Conservation (phyloP, 805 yeast genomes). For the Yarrowia phangngaensis region DNA sequence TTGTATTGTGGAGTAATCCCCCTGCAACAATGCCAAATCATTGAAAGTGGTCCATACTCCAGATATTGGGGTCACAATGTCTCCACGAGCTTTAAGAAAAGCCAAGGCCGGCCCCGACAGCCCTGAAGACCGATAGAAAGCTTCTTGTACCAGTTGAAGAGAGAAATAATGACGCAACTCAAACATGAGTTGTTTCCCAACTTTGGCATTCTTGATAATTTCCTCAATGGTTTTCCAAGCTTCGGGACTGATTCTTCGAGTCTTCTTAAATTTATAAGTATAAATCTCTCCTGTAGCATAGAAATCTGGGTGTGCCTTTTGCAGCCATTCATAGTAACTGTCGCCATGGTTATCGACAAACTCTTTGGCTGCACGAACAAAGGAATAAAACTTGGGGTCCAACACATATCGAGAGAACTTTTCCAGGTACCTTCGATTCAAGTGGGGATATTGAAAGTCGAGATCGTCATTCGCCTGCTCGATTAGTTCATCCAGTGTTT, state of each 20-base stretch:
- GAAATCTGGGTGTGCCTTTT: background rate
- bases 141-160: conserved; percentile 1
- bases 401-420: background rate
- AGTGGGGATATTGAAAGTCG: background rate
- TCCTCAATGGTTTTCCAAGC: background rate
- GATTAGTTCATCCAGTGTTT: background rate
- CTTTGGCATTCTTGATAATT: background rate
- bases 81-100: conserved; percentile 8
- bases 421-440: conserved; percentile 5
- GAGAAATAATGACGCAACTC: background rate
- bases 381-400: background rate
- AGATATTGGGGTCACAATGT: background rate
- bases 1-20: too few relatives aligned
- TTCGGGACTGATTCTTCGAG: background rate
- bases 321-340: background rate
- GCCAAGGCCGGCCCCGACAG: background rate
- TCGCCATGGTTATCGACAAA: background rate
- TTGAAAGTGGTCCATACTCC: conserved; percentile 18
- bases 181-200: background rate
- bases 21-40: too few relatives aligned
- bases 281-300: background rate
- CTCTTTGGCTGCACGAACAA: background rate
- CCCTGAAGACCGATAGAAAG: conserved; percentile 10
- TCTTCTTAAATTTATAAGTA: background rate
- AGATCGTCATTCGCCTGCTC: background rate